Percentiles rank a stretch among this genome's conserved stretches.
phyloP scores from a whole-genome alignment of 371 early-diverging fungal genomes.

The Mucor piriformis region DNA sequence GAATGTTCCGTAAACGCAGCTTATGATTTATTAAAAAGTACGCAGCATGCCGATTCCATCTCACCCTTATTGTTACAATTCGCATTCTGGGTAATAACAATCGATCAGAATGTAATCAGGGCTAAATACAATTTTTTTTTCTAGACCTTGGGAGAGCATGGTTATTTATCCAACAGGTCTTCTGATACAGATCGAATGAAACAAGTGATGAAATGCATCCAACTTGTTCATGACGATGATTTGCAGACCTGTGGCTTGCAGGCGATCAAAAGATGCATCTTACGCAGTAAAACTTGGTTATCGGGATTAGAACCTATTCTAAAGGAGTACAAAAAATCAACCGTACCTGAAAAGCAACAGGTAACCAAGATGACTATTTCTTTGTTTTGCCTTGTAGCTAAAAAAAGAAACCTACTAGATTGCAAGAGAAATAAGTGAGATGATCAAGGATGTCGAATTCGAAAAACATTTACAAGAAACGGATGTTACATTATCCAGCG shows the following conservation, averaged over 20 bases:
- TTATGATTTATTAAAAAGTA: conserved; percentile 8
- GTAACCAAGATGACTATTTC: conserved; percentile 22
- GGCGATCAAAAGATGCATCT: conserved; percentile 32
- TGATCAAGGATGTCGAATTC: conserved; percentile 28
- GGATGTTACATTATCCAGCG: background rate
- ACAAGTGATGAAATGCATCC: conserved; percentile 36
- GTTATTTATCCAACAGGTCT: conserved; percentile 25
- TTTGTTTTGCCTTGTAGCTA: background rate
- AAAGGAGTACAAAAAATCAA: conserved; percentile 20
- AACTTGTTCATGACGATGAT: conserved; percentile 32
- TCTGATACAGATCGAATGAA: conserved; percentile 36
- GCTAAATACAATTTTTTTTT: too few species aligned
- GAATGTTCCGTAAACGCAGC: conserved; percentile 19
- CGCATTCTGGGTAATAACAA: conserved; percentile 24
- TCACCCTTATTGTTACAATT: conserved; percentile 23
- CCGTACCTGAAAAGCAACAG: conserved; percentile 34
- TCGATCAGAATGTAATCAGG: too few species aligned
- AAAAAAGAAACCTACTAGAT: conserved; percentile 21
- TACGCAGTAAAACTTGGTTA: conserved; percentile 33
- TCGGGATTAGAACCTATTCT: conserved; percentile 26
- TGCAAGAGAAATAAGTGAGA: conserved; percentile 25
- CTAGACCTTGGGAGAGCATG: conserved; percentile 40
- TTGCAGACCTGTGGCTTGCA: conserved; percentile 34
- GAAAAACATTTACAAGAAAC: conserved; percentile 15
- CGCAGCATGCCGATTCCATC: conserved; percentile 3